phyloP scores from a whole-genome alignment of 495 filamentous ascomycete genomes.

The Cairneyella variabilis region DNA sequence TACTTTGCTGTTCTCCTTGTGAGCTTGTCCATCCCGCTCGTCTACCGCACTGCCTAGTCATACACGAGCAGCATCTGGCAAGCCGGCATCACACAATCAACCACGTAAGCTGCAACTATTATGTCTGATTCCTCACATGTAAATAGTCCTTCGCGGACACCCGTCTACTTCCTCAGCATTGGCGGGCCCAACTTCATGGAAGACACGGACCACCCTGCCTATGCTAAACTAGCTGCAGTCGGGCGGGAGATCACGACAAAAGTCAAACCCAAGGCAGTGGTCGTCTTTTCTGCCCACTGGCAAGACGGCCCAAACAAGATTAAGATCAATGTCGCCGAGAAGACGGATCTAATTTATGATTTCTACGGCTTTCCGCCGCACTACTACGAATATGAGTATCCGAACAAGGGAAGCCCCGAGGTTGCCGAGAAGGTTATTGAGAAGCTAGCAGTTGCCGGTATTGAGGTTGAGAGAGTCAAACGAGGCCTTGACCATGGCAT shows the following conservation, averaged over 20 bases:
- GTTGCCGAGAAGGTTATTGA: conserved; percentile 62
- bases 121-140: conserved; percentile 11
- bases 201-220: conserved; percentile 67
- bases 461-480: conserved; percentile 59
- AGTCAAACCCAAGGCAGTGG: conserved; percentile 74
- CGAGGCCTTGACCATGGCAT: conserved; percentile 82
- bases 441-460: conserved; percentile 54
- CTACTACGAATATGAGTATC: conserved; percentile 63
- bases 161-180: conserved; percentile 78
- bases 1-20: conserved; percentile 26
- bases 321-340: conserved; percentile 70
- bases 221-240: conserved; percentile 59
- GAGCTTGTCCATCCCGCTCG: conserved; percentile 24
- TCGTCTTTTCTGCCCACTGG: conserved; percentile 93
- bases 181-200: conserved; percentile 79
- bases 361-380: conserved; percentile 74
- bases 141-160: conserved; percentile 32
- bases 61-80: conserved; percentile 14
- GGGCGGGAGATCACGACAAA: conserved; percentile 76
- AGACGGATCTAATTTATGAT: conserved; percentile 79
- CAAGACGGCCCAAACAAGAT: conserved; percentile 57
- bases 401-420: conserved; percentile 61
- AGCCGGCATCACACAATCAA: conserved; percentile 9
- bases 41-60: conserved; percentile 20
- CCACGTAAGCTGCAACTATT: conserved; percentile 3